phyloP scores from a whole-genome alignment of 768 basidiomycete genomes.

The Asterophora parasitica region DNA sequence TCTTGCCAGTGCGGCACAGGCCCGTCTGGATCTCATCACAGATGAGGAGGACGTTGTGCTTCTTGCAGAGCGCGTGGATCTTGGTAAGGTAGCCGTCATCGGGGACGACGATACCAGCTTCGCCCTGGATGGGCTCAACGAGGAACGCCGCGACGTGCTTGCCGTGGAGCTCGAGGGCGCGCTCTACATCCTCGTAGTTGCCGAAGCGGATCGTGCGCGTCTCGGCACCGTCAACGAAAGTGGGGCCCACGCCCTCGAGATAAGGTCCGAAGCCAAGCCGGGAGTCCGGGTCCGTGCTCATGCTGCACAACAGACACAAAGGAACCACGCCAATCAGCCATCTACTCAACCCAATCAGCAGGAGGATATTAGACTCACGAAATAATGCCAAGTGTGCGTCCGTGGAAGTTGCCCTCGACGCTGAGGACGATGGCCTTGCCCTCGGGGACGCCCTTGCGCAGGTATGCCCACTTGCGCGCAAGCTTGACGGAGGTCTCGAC shows the following conservation, averaged over 20 bases:
- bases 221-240: conserved; percentile 52
- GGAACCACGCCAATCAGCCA: conserved; percentile 9
- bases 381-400: conserved; percentile 85
- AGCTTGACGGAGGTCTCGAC: conserved; percentile 97
- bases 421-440: conserved; percentile 85
- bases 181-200: conserved; percentile 73
- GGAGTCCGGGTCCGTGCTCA: conserved; percentile 93
- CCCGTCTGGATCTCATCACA: conserved; percentile 99
- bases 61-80: conserved; percentile 80
- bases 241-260: conserved; percentile 79
- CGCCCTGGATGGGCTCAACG: conserved; percentile 98
- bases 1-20: conserved; percentile 87
- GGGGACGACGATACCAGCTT: conserved; percentile 95
- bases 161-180: conserved; percentile 77
- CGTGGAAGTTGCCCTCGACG: conserved; percentile 92
- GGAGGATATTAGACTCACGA: conserved; percentile 38
- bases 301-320: conserved; percentile 38
- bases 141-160: conserved; percentile 87
- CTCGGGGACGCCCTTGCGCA: conserved; percentile 74
- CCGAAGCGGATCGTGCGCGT: conserved; percentile 74
- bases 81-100: conserved; percentile 78
- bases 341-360: no score
- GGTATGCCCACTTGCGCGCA: conserved; percentile 95
- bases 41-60: conserved; percentile 92
- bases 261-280: conserved; percentile 89